Evolutionary conservation across 352 stramenopile genomes (phyloP).

Genomic region (Globisporangium sylvaticum): DNA sequence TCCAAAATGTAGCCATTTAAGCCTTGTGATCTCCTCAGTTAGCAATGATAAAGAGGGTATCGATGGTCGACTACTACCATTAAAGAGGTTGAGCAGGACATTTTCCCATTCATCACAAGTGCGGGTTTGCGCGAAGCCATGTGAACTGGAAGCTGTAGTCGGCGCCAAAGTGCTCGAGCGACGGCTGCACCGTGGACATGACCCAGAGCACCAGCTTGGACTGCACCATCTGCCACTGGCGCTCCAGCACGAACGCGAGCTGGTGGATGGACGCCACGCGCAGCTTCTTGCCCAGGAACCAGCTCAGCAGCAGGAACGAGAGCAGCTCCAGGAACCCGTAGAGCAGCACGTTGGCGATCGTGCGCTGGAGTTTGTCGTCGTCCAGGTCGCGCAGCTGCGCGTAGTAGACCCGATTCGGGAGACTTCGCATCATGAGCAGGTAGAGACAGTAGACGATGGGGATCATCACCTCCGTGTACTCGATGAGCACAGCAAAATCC

Average conservation of each 20-base stretch:
- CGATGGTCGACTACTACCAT: too few species aligned
- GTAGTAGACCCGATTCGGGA: conserved; percentile 27
- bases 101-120: background rate
- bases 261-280: conserved; percentile 20
- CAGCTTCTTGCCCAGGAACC: conserved; percentile 17
- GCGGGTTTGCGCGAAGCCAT: background rate
- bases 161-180: conserved; percentile 30
- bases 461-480: conserved; percentile 17
- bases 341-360: conserved; percentile 18
- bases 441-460: conserved; percentile 13
- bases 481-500: conserved; percentile 15
- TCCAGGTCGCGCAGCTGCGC: conserved; percentile 22
- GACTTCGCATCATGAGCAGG: conserved; percentile 10
- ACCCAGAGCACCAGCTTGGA: conserved; percentile 35
- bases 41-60: too few species aligned
- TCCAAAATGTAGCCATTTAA: too few species aligned
- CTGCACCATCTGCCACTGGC: conserved; percentile 27
- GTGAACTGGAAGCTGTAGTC: conserved; percentile 5
- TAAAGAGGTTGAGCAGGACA: too few species aligned
- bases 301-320: conserved; percentile 26
- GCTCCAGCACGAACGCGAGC: conserved; percentile 31
- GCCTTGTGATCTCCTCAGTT: too few species aligned
- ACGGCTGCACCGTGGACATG: conserved; percentile 23
- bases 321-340: conserved; percentile 32
- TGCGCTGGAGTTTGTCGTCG: background rate